Evolutionary conservation across 129 eudicot genomes (phyloP), one percentile per base, ranked within the genome.

Genomic region (Centaurea solstitialis): DNA sequence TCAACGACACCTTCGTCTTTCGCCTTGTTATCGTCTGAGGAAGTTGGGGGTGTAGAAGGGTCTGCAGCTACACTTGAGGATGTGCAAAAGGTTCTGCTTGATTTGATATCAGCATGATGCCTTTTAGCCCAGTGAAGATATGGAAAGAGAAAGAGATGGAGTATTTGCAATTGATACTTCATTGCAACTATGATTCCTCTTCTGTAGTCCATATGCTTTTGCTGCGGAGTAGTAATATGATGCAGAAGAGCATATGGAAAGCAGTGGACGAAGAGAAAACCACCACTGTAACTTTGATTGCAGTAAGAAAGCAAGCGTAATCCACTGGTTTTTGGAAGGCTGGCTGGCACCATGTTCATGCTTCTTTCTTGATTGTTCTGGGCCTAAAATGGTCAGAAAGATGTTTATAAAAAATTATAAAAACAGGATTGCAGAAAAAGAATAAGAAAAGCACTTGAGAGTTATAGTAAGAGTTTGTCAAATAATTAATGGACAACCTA

Each of bases 321-420:
- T 40, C 86, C 86, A 22, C 86, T 76, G 21, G 82, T 67, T 76
- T 59, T 88, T n/a, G 86, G 84, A 45, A 88, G 84, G 82, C 84
- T 88, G 37, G 83, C 86, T 64, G 92, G 82, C 69, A 83, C 86
- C 92, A 88, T 88, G 83, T 30, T 77, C 71, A 62, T 3, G 33
- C 23, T 75, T 30, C 41, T 39, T 59, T 47, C 47, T 80, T 5
- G 21, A 37, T 64, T 24, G 0, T 39, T 70, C 81, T 82, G 85
- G 70, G 70, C 9, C 24, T 3, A 17, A 79, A 69, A 50, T 68
- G 68, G 64, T 79, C 35, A 70, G 68, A 30, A 78, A 78, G 7
- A 17, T 38, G 33, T 24, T 41, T 9, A 5, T 1, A 21, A 43
- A 21, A 67, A 11, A 28, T 10, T 1, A 21, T 68, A 21, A 67